Conservation (phyloP, 1,284 basidiomycete species). For the Coniophora puteana region DNA sequence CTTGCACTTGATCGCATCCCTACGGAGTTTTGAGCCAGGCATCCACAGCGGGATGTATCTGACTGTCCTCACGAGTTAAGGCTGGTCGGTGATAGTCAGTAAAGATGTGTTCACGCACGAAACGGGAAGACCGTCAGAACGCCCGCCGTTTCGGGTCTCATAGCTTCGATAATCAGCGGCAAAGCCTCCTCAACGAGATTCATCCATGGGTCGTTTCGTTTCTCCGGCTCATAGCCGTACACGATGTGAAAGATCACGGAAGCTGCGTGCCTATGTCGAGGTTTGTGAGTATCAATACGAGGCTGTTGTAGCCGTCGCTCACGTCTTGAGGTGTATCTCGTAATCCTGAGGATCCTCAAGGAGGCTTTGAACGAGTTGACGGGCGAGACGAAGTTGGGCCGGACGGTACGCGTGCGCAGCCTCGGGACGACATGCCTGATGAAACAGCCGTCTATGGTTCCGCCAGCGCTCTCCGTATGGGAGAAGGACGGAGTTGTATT, state of each 20-base stretch:
- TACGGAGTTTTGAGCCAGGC: constrained; percentile 27
- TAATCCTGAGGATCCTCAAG: background rate
- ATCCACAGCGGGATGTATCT: constrained; percentile 24
- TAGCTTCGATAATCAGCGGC: constrained; percentile 15
- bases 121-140: constrained; percentile 24
- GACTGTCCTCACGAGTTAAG: constrained; percentile 12
- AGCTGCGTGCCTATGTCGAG: background rate
- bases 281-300: background rate
- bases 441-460: background rate
- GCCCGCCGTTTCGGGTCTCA: constrained; percentile 24
- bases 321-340: background rate
- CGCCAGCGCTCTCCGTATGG: background rate
- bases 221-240: constrained; percentile 9
- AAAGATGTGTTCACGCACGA: constrained; percentile 11
- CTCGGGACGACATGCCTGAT: background rate
- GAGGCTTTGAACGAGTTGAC: background rate
- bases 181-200: constrained; percentile 3
- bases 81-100: background rate
- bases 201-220: constrained; percentile 15
- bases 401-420: background rate
- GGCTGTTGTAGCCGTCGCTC: background rate
- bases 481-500: background rate
- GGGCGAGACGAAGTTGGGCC: background rate
- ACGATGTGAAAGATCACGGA: background rate
- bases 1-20: constrained; percentile 18